These are phyloP conservation scores for Alternaria longipes DNA, from an alignment of 2,329 filamentous ascomycete species.

Conservation along the genomic window DNA sequence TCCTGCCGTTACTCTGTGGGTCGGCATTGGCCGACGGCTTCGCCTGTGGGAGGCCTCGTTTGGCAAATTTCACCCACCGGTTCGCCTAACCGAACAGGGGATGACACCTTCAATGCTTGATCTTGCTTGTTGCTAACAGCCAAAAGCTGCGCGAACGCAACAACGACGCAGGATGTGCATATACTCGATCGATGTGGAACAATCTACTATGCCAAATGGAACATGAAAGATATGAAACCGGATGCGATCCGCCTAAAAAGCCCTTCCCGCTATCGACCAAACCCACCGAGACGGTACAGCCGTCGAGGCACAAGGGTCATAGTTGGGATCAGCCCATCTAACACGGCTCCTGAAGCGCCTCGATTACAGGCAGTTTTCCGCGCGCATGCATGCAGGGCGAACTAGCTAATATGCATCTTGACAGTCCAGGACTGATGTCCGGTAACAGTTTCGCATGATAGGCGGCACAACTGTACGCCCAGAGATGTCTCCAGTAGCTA, in stretches of 20 bases:
- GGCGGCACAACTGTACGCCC: conserved; percentile 6
- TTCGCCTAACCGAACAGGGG: background rate
- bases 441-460: conserved; percentile 5
- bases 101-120: background rate
- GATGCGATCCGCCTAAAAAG: background rate
- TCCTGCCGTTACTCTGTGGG: conserved; percentile 3
- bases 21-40: conserved; percentile 10
- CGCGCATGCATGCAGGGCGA: conserved; percentile 1
- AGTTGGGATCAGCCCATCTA: conserved; percentile 14
- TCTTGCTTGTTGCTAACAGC: background rate
- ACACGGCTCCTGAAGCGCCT: background rate
- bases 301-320: conserved; percentile 3
- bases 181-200: background rate
- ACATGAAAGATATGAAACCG: background rate
- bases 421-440: conserved; percentile 10
- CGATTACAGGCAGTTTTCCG: conserved; percentile 2
- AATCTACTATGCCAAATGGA: background rate
- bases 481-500: conserved; percentile 2
- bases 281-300: conserved; percentile 14
- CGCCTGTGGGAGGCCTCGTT: conserved; percentile 3
- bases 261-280: background rate
- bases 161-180: background rate
- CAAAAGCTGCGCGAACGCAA: background rate
- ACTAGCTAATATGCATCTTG: background rate
- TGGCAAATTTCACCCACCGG: conserved; percentile 16